Conservation (phyloP, 345 rosid species). For the Arabidopsis suecica region DNA sequence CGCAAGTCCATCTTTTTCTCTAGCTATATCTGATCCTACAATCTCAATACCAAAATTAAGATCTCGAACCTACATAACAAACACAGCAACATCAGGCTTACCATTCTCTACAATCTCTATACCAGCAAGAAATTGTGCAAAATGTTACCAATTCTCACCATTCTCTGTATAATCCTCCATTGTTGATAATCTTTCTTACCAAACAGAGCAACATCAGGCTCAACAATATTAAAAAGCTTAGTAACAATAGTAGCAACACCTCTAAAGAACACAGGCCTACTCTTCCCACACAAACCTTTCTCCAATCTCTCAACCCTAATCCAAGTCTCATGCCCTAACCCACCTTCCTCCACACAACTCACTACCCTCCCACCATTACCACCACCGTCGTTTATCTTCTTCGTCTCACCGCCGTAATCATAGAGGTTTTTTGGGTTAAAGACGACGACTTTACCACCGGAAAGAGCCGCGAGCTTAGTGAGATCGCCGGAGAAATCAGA, state of each 20-base stretch:
- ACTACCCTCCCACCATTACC: slow-evolving; percentile 40
- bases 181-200: slow-evolving; percentile 96
- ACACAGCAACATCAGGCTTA: no score
- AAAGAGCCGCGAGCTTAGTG: slow-evolving; percentile 59
- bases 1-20: slow-evolving; percentile 84
- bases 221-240: slow-evolving; percentile 86
- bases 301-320: slow-evolving; percentile 85
- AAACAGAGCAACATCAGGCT: slow-evolving; percentile 81
- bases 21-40: slow-evolving; percentile 71
- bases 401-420: slow-evolving; percentile 49
- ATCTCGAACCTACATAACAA: slow-evolving; percentile 64
- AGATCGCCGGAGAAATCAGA: slow-evolving; percentile 85
- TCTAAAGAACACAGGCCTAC: slow-evolving; percentile 86
- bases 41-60: slow-evolving; percentile 78
- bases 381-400: background rate
- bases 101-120: slow-evolving; percentile 55
- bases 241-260: slow-evolving; percentile 86
- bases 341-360: slow-evolving; percentile 71
- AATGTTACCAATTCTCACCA: slow-evolving; percentile 51
- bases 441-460: slow-evolving; percentile 66
- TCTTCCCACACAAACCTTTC: slow-evolving; percentile 87
- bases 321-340: slow-evolving; percentile 90
- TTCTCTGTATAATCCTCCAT: slow-evolving; percentile 67
- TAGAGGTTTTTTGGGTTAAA: slow-evolving; percentile 80
- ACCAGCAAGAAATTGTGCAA: slow-evolving; percentile 17